Percentiles rank a stretch among this genome's conserved stretches.
Conservation (phyloP, 441 rosid genomes). For the Gossypium trilobum region DNA sequence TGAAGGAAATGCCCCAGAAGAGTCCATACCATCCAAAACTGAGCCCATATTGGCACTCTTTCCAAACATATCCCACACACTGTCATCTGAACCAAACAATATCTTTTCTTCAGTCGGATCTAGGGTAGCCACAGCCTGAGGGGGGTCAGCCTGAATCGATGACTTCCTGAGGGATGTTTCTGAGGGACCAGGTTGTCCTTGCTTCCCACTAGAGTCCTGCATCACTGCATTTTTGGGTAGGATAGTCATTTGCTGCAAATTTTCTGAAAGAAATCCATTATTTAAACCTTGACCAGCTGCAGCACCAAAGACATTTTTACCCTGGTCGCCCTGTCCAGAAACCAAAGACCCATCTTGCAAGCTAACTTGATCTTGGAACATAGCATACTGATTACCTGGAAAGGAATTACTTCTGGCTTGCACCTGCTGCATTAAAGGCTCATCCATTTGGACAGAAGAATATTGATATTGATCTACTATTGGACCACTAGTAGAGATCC, state of each 20-base stretch:
- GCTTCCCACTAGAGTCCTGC: slow-evolving; percentile 40
- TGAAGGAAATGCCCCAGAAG: slow-evolving; percentile 44
- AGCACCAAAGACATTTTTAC: slow-evolving; percentile 28
- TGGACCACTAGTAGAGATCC: slow-evolving; percentile 45
- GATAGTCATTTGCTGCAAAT: slow-evolving; percentile 33
- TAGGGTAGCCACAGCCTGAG: slow-evolving; percentile 52
- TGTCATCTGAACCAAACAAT: slow-evolving; percentile 80
- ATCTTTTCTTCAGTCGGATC: slow-evolving; percentile 90
- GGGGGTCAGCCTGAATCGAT: slow-evolving; percentile 26
- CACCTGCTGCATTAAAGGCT: slow-evolving; percentile 33
- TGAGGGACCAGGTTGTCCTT: slow-evolving; percentile 31
- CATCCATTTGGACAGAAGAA: slow-evolving; percentile 45
- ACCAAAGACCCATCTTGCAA: slow-evolving; percentile 36
- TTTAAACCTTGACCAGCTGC: slow-evolving; percentile 35
- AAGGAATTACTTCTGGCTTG: slow-evolving; percentile 41
- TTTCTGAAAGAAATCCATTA: slow-evolving; percentile 36
- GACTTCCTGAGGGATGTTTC: slow-evolving; percentile 39
- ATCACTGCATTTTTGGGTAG: slow-evolving; percentile 30
- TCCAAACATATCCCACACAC: slow-evolving; percentile 70
- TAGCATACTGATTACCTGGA: slow-evolving; percentile 35
- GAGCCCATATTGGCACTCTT: slow-evolving; percentile 36
- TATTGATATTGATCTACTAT: slow-evolving; percentile 34
- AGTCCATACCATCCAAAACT: slow-evolving; percentile 38
- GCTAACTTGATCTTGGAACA: slow-evolving; percentile 34
- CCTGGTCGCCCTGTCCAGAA: slow-evolving; percentile 42